These are phyloP conservation scores for Gaeumannomyces tritici DNA, from an alignment of 2,329 filamentous ascomycete species.

Conservation along the genomic window DNA sequence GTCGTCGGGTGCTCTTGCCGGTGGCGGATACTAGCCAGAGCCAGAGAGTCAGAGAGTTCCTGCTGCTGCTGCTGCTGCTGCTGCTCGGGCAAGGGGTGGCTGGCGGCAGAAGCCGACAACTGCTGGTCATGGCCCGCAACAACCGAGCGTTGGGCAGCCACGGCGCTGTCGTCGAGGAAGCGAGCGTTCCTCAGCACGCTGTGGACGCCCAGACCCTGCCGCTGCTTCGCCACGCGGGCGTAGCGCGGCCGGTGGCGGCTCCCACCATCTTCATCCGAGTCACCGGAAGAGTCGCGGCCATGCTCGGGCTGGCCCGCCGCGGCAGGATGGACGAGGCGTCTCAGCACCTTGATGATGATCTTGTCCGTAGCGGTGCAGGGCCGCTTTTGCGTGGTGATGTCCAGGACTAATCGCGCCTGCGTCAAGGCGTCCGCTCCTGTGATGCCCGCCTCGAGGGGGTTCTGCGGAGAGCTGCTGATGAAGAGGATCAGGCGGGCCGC, in stretches of 20 bases:
- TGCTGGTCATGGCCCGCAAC: neutral
- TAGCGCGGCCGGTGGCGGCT: neutral
- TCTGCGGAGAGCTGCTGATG: neutral
- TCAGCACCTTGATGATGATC: neutral
- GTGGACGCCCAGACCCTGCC: neutral
- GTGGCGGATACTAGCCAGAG: neutral
- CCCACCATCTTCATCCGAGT: neutral
- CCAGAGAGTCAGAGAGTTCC: neutral
- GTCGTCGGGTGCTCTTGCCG: neutral
- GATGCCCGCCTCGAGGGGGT: neutral
- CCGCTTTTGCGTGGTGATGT: neutral
- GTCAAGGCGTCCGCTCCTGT: neutral
- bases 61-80: neutral
- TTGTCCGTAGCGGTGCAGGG: neutral
- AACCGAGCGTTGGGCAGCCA: neutral
- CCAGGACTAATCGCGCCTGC: neutral
- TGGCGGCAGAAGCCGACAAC: neutral
- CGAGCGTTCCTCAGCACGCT: neutral
- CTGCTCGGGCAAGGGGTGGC: neutral
- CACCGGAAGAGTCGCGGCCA: neutral
- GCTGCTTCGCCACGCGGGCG: neutral
- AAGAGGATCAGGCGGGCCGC: neutral
- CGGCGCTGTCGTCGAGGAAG: neutral
- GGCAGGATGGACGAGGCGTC: neutral
- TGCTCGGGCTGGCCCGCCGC: neutral